Evolutionary conservation across 331 rosid genomes (phyloP).

Genomic region (Acacia concinna): DNA sequence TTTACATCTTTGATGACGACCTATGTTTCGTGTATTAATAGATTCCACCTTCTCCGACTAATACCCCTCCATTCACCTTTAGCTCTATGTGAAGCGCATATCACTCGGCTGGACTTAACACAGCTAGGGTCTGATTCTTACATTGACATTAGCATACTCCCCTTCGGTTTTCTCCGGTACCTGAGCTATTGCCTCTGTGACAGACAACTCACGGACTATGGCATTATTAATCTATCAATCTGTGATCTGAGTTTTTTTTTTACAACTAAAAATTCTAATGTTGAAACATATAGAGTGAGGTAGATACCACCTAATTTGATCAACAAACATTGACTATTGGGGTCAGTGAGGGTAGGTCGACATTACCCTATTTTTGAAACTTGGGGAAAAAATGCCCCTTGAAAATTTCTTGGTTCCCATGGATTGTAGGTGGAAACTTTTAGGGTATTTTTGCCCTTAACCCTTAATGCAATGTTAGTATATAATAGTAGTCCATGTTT

Average conservation of each 20-base stretch:
- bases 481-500: slow-evolving; percentile 20
- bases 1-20: neutral
- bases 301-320: too few relatives aligned
- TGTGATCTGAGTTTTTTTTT: neutral
- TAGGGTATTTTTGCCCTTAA: too few relatives aligned
- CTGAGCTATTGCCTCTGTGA: slow-evolving; percentile 56
- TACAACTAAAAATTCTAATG: too few relatives aligned
- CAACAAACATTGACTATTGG: too few relatives aligned
- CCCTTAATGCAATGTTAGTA: neutral
- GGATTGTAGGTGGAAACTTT: too few relatives aligned
- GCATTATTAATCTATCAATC: slow-evolving; percentile 43
- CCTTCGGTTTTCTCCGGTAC: slow-evolving; percentile 33
- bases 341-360: too few relatives aligned
- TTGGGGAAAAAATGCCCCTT: too few relatives aligned
- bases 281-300: too few relatives aligned
- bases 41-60: slow-evolving; percentile 38
- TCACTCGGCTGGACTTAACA: slow-evolving; percentile 45
- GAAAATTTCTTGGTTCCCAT: too few relatives aligned
- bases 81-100: slow-evolving; percentile 43
- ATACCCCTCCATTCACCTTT: slow-evolving; percentile 42
- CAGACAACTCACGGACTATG: slow-evolving; percentile 46
- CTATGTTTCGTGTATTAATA: slow-evolving; percentile 42
- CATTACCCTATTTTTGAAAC: too few relatives aligned
- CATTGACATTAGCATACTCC: slow-evolving; percentile 44
- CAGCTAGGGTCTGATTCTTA: slow-evolving; percentile 54